Evolutionary conservation across 768 basidiomycete genomes (phyloP), one percentile per base, ranked within the genome.

Genomic region (Suillus occidentalis): DNA sequence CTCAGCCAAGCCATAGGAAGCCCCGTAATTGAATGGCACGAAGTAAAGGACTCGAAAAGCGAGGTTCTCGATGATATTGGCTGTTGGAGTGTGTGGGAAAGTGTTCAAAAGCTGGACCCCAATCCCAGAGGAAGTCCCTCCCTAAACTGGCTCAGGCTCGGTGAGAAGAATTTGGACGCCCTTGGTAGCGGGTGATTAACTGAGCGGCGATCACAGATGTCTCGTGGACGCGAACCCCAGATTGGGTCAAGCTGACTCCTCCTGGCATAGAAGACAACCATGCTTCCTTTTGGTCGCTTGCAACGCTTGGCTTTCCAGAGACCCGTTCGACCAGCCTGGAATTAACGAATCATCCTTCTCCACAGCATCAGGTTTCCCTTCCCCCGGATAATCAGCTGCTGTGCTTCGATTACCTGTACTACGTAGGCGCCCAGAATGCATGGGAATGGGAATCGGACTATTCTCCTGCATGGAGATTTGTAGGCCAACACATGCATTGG

Each of bases 1-100:
- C 79, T 89, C 6, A 76, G 81, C 37, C 72, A 78, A 60, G 70
- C 72, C 14, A 70, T 88, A 28, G 77, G 79, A 22, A 75, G 70
- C 47, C 83, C 87, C 0, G 70, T 90, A 14, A 70, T 89, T 6
- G 87, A 90, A 73, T 90, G 88, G 88, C 78, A 82, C 52, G 82
- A 89, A 65, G 81, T 90, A 55, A 89, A 89, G 71, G 76, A 84
- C 63, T 70, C 72, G 16, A 75, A 73, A 42, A 82, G 81, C 61
- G 65, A 74, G 8, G 69, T 72, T 28, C 64, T 69, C 28, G 77
- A 78, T 31, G 77, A 72, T 25, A 31, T 73, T 20, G 71, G 65
- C 42, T 73, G 74, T 65, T 71, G 68, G 66, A 65, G 47, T 60
- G 52, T 66, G 8, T 77, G 67, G 72, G 63, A 58, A 53, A 70